Conservation (phyloP, 768 basidiomycete genomes). For the Xerocomellus chrysenteron region DNA sequence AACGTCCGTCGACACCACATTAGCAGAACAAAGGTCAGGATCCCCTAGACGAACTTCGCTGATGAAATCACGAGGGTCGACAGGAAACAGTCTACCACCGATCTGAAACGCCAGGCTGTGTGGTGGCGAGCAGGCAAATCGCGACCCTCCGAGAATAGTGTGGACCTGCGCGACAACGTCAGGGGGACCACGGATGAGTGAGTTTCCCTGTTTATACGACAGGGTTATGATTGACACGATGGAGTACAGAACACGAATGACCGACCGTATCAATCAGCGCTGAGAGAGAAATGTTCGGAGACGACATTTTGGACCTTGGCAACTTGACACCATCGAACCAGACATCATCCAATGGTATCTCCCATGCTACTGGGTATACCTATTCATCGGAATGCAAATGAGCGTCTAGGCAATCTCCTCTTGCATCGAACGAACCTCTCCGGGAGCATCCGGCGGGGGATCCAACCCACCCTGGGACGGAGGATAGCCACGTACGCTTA, state of each 20-base stretch:
- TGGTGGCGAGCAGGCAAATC: conserved; percentile 57
- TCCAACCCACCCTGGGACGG: conserved; percentile 51
- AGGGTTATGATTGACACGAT: not conserved
- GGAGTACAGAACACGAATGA: not conserved
- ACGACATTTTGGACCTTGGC: conserved; percentile 52
- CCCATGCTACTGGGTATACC: conserved; percentile 70
- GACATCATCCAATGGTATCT: conserved; percentile 67
- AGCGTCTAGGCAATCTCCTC: not conserved
- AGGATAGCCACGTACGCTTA: conserved; percentile 56
- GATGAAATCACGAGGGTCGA: conserved; percentile 74
- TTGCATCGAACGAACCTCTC: conserved; percentile 47
- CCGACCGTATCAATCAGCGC: conserved; percentile 70
- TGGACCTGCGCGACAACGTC: conserved; percentile 59
- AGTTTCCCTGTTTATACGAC: conserved; percentile 56
- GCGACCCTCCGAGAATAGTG: conserved; percentile 40
- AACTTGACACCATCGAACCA: conserved; percentile 65
- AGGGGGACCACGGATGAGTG: conserved; percentile 69
- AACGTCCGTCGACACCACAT: conserved; percentile 61
- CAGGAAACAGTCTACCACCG: conserved; percentile 64
- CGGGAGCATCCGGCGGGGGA: conserved; percentile 53
- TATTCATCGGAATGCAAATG: conserved; percentile 20
- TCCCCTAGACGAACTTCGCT: conserved; percentile 39
- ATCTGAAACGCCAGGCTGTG: conserved; percentile 70
- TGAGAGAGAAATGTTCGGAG: conserved; percentile 51
- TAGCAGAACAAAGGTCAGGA: conserved; percentile 48